Conservation (phyloP, 2,329 filamentous ascomycete species). For the Ophiostoma tasmaniense region DNA sequence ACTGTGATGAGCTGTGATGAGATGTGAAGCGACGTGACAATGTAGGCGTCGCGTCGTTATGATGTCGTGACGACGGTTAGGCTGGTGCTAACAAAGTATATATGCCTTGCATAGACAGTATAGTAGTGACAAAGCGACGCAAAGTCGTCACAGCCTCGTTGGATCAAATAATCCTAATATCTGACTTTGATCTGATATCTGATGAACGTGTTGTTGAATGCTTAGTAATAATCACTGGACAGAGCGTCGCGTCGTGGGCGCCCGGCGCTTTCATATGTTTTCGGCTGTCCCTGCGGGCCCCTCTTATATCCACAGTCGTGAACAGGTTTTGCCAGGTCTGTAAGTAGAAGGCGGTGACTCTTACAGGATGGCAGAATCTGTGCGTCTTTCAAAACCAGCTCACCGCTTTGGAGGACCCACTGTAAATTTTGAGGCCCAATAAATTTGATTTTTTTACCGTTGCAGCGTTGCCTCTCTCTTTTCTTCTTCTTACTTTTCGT, state of each 20-base stretch:
- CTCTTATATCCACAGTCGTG: background rate
- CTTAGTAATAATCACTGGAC: background rate
- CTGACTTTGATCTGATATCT: background rate
- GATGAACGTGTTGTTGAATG: background rate
- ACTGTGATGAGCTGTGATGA: background rate
- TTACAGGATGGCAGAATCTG: background rate
- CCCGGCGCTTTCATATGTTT: background rate
- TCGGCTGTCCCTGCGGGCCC: background rate
- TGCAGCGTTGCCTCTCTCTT: background rate
- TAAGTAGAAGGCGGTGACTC: background rate
- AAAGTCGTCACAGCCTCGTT: background rate
- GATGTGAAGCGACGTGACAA: background rate
- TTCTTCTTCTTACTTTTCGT: background rate
- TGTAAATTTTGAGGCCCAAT: background rate
- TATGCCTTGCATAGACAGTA: too few species aligned
- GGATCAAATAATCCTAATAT: background rate
- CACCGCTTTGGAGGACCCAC: background rate
- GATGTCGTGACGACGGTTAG: background rate
- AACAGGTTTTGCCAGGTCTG: background rate
- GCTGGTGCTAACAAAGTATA: too few species aligned
- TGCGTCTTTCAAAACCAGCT: background rate
- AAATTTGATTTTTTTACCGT: constrained; percentile 5
- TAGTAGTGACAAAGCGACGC: too few species aligned
- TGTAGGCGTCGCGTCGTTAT: background rate
- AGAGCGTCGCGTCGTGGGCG: background rate